phyloP scores from a whole-genome alignment of 2,329 filamentous ascomycete species.

The Talaromyces sp. region DNA sequence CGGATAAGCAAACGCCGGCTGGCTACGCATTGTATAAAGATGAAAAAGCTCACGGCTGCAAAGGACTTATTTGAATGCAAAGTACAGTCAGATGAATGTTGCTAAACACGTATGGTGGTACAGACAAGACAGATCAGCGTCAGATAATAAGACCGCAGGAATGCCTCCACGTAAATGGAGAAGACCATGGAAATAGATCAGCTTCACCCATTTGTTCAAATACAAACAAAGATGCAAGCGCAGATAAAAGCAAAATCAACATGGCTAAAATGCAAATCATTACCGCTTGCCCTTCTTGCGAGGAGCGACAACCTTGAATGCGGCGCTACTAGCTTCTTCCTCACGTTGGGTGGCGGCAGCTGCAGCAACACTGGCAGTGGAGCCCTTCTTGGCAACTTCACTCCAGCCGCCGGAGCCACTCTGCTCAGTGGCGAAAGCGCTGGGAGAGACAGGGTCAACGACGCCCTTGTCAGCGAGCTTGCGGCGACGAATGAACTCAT shows the following conservation, averaged over 20 bases:
- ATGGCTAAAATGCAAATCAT: slow-evolving; percentile 15
- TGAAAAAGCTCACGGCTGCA: no score
- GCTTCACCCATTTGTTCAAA: not conserved
- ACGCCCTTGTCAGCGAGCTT: slow-evolving; percentile 92
- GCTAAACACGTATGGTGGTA: slow-evolving; percentile 8
- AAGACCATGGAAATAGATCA: not conserved
- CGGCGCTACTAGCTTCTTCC: slow-evolving; percentile 52
- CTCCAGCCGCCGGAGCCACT: slow-evolving; percentile 76
- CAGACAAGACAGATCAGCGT: slow-evolving; percentile 2
- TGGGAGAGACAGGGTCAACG: slow-evolving; percentile 64
- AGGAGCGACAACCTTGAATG: slow-evolving; percentile 86
- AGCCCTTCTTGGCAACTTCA: slow-evolving; percentile 94
- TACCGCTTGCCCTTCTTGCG: slow-evolving; percentile 89
- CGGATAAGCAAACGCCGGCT: no score
- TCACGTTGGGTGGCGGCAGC: slow-evolving; percentile 46
- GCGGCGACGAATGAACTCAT: slow-evolving; percentile 91
- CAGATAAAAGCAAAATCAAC: not conserved
- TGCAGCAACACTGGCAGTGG: slow-evolving; percentile 31
- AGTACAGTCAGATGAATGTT: not conserved
- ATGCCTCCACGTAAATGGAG: not conserved
- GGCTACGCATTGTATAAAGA: no score
- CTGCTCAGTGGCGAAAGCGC: slow-evolving; percentile 53
- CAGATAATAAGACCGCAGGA: not conserved
- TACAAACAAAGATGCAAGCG: not conserved
- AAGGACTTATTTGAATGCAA: no score